Base-by-base conservation (phyloP, 1,139 yeast species). In the Saccharomyces pastorianus region DNA sequence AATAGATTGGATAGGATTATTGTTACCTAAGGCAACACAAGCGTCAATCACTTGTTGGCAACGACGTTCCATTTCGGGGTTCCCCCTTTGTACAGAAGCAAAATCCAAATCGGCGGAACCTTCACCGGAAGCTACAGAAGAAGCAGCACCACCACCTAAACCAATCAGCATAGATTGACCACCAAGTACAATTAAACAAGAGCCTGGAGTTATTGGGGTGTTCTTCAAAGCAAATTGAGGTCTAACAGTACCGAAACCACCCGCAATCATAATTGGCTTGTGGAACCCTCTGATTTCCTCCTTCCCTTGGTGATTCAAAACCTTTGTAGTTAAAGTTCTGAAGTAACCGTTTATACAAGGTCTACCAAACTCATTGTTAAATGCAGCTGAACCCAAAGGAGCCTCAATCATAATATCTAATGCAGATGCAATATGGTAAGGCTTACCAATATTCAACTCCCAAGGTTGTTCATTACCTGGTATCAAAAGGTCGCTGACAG, bases 131-230 rank as follows among this genome's bases (percentile, higher is more conserved):
- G 96, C 83, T 53, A 91, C 82, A 8, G 96, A 88, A 6, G 99
- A 93, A 8, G 99, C 99, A 50, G 99, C 99, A 75, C 99, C 99
- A 68, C 99, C 99, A 67, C 99, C 99, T 56, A 93, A 80, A 67
- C 99, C 99, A 73, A 95, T 93, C 65, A 95, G 81, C 99, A 95
- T 93, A n/a, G 91, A 88, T 64, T 91, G 96, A 56, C 99, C 99
- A 68, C 99, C 99, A 53, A 95, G 81, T 28, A 95, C 99, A 68
- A 95, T 88, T 61, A 95, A 78, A 56, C 87, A 84, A 29, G 98
- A 84, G 25, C 97, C 97, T 31, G 98, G 96, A 4, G 96, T 88
- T 62, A 95, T 90, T 59, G 81, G 85, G 55, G 83, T 82, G 69
- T 89, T 86, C 72, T 95, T 95, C 62, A 95, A 77, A 8, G 99